Evolutionary conservation across 352 stramenopile species (phyloP), one percentile per base, ranked within the genome.

Genomic region (Globisporangium polare): DNA sequence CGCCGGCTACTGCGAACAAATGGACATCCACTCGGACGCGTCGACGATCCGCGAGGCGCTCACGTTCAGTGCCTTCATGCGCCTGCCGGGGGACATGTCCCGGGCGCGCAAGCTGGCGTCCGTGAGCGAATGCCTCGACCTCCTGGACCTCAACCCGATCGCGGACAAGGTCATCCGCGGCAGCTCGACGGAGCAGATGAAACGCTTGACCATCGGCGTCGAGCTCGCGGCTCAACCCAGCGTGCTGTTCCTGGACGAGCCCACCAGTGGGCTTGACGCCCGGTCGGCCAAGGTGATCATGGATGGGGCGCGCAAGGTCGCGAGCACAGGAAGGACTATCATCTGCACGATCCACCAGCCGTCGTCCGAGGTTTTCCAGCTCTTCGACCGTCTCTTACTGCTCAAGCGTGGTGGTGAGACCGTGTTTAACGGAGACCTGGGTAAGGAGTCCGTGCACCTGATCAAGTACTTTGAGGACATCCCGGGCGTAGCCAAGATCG

Each of bases 41-140:
- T 62, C 85, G 3, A 98, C 93, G 5, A 90, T 94, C 39, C 76
- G 90, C 7, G 93, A 98, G 57, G 83, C 89, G n/a, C 84, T 98
- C 39, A 67, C 75, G 24, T 98, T 98, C 63, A 94, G 79, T 43
- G 92, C 92, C 5, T 86, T 86, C 60, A 66, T 98, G 33, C 75
- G 90, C 54, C 70, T 82, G 24, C 20, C 39, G 1, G 53, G 56
- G 5, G 15, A 62, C 13, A 42, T 73, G 29, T 22, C 67, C 17
- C 12, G 9, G n/a, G 45, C 17, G 0, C 27, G 52, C 29, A 73
- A 73, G 31, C 26, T 52, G 10, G 51, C 31, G 27, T 61, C 59
- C 5, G 66, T 66, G 12, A 41, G 72, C 27, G 66, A 73, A 17
- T 62, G 45, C 7, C 35, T 73, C 10, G 64, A 72, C 5, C 47